Percentiles rank a stretch among this genome's conserved stretches.
These are phyloP conservation scores for Penicillium fuscoglaucum DNA, from an alignment of 2,329 filamentous ascomycete species.

Conservation along the genomic window DNA sequence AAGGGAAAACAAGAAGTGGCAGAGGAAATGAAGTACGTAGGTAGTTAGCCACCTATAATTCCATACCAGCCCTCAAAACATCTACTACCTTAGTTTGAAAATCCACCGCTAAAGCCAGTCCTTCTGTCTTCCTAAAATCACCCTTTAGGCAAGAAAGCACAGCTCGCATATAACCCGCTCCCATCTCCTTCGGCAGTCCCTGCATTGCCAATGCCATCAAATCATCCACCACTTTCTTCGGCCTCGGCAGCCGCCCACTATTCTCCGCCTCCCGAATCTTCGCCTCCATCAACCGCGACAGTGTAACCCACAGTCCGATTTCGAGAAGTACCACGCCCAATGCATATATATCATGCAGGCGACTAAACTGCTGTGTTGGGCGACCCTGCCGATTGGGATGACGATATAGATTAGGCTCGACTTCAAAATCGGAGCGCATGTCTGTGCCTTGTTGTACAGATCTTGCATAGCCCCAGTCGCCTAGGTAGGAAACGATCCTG, in stretches of 20 bases:
- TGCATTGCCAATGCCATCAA: constrained; percentile 21
- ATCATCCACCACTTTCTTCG: constrained; percentile 22
- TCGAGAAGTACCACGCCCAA: constrained; percentile 43
- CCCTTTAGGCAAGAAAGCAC: constrained; percentile 26
- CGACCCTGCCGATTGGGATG: constrained; percentile 35
- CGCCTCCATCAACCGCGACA: constrained; percentile 29
- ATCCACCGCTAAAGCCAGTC: constrained; percentile 26
- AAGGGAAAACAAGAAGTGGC: too few relatives aligned
- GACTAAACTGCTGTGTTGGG: constrained; percentile 30
- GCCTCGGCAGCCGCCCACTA: constrained; percentile 24
- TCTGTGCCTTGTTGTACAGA: constrained; percentile 27
- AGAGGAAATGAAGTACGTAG: too few relatives aligned
- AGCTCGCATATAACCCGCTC: constrained; percentile 24
- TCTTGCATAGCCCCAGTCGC: constrained; percentile 32
- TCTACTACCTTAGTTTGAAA: constrained; percentile 30
- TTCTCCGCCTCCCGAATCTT: constrained; percentile 25
- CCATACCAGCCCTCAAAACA: constrained; percentile 12
- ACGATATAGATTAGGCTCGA: constrained; percentile 33
- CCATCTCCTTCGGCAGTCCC: constrained; percentile 29
- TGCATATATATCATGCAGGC: constrained; percentile 41
- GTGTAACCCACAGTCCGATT: constrained; percentile 37
- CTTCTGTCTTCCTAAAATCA: constrained; percentile 23
- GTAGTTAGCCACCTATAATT: not conserved
- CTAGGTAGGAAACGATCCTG: constrained; percentile 23
- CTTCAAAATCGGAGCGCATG: constrained; percentile 26